These are phyloP conservation scores for Pulveroboletus sp. DNA, from an alignment of 768 basidiomycete species.

Conservation along the genomic window DNA sequence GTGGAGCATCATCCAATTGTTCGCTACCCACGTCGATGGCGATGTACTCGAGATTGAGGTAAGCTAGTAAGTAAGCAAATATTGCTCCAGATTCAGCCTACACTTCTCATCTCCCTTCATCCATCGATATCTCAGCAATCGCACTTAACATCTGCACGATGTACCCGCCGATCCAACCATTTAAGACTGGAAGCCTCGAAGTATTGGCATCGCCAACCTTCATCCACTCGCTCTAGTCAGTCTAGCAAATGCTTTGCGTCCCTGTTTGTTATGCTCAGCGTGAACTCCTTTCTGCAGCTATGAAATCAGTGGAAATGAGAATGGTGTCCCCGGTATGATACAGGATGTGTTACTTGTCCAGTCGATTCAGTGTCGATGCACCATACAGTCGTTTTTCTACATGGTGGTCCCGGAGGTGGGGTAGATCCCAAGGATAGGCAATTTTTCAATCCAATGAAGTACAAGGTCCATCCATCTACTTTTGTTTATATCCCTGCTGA, in stretches of 20 bases:
- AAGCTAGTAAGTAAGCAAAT: neutral
- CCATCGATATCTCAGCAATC: slow-evolving; percentile 18
- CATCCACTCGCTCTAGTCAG: slow-evolving; percentile 74
- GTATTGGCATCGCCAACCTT: slow-evolving; percentile 49
- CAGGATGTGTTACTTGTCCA: neutral
- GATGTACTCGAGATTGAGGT: neutral
- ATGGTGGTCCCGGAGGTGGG: slow-evolving; percentile 86
- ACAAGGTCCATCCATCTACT: slow-evolving; percentile 51
- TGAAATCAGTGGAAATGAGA: slow-evolving; percentile 75
- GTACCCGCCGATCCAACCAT: slow-evolving; percentile 72
- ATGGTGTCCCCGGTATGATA: slow-evolving; percentile 66
- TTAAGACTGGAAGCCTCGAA: slow-evolving; percentile 60
- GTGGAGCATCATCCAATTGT: too few relatives aligned
- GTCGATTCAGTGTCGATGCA: neutral
- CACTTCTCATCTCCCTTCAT: slow-evolving; percentile 4
- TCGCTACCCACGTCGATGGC: too few relatives aligned
- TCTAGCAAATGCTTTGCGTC: slow-evolving; percentile 15
- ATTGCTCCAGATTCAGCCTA: neutral
- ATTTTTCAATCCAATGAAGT: slow-evolving; percentile 84
- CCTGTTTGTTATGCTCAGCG: slow-evolving; percentile 1
- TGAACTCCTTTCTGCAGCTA: slow-evolving; percentile 47
- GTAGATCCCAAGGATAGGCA: slow-evolving; percentile 61
- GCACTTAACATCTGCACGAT: slow-evolving; percentile 32
- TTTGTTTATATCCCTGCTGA: slow-evolving; percentile 1
- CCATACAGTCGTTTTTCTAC: slow-evolving; percentile 69